Base-by-base conservation (phyloP, 805 yeast species). In the Suhomyces emberorum region DNA sequence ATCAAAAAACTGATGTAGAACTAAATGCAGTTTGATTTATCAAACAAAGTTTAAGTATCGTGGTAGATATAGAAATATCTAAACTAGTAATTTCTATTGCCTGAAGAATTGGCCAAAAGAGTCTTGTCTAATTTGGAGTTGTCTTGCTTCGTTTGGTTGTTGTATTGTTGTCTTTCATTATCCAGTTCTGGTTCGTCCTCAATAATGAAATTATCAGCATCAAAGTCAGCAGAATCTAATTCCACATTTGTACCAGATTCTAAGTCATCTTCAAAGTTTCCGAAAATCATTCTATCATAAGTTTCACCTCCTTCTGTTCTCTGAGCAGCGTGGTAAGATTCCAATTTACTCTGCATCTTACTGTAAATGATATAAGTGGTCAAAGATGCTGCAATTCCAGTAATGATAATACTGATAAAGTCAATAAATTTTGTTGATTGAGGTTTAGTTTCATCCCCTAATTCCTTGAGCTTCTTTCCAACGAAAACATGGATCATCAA, bases 401-500 rank as follows among this genome's bases (percentile, higher is more conserved):
- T 79, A 3, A 83, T 43, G 0, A 76, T 3, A 1, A 88, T 75
- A 32, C 88, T 76, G 1, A 78, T 17, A 2, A 83, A 35, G 54
- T 88, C 91, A 7, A 83, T 63, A n/a, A 81, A 28, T 49, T 74
- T 74, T 2, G 81, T 65, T 1, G 69, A 51, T 3, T 66, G 42
- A 25, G 79, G 74, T 24, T 74, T 72, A 3, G 72, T 60, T 11
- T 51, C 59, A 35, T 77, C 76, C 2, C 93, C 91, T 34, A 89
- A 63, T 29, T 76, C 75, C 40, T 79, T 84, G 23, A 89, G 54
- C 39, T 86, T 79, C 34, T 78, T 72, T 4, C 97, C 97, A 23
- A 87, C 74, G 52, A 86, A 88, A 8, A 87, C 62, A 49, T 82
- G 85, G 34, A 86, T 64, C n/a, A 85, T 54, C 42, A 83, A 63